phyloP scores from a whole-genome alignment of 257 asterid species.

The Fraxinus cuspidata region DNA sequence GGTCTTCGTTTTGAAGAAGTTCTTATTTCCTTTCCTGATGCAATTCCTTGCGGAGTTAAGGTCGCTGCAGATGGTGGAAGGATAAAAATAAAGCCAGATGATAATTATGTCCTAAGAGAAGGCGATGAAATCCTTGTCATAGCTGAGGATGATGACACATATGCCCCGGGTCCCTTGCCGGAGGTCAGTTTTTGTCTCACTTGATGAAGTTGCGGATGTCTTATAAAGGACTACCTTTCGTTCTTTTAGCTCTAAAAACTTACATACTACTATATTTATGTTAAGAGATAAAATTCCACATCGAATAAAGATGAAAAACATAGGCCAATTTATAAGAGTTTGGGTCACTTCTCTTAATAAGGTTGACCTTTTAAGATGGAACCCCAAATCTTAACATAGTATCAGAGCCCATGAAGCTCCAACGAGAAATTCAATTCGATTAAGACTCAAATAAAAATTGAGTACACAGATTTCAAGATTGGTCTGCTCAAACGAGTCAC shows the following conservation, averaged over 20 bases:
- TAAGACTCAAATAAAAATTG: no score
- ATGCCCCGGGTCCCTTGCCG: conserved; percentile 85
- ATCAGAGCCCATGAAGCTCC: no score
- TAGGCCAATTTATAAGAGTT: no score
- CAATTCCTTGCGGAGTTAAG: conserved; percentile 95
- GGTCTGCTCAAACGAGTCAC: no score
- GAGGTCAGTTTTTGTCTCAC: conserved; percentile 53
- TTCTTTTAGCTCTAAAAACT: neutral
- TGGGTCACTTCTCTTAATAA: no score
- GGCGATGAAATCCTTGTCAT: conserved; percentile 96
- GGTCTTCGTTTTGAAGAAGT: conserved; percentile 76
- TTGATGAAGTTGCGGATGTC: conserved; percentile 23
- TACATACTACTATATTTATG: neutral
- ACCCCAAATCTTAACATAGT: no score
- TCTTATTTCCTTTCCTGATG: conserved; percentile 82
- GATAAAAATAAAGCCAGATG: conserved; percentile 87
- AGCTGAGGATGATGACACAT: conserved; percentile 99
- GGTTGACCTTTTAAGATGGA: no score
- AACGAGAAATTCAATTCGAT: no score
- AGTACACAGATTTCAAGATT: no score
- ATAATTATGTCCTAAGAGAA: conserved; percentile 71
- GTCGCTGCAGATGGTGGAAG: conserved; percentile 79
- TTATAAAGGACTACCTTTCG: neutral
- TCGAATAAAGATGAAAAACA: no score
- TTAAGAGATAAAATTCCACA: no score